These are phyloP conservation scores for Sarcocystis neurona DNA, from an alignment of 169 alveolate genomes.

Conservation along the genomic window DNA sequence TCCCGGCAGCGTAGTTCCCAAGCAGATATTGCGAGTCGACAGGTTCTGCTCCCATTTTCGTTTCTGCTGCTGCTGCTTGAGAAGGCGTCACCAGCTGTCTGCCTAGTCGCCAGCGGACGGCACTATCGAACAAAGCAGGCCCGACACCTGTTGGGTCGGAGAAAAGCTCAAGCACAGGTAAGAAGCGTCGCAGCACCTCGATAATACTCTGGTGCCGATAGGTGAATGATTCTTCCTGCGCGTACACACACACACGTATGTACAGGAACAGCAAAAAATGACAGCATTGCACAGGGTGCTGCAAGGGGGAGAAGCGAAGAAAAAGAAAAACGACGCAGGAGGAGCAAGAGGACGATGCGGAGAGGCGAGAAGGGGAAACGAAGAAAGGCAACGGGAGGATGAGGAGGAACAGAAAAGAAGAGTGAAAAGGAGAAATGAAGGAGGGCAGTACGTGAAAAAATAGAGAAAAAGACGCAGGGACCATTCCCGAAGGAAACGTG, in stretches of 20 bases:
- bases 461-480: too few species aligned
- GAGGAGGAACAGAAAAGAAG: background rate
- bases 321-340: too few species aligned
- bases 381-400: background rate
- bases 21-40: background rate
- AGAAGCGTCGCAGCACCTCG: constrained; percentile 24
- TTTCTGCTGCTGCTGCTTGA: background rate
- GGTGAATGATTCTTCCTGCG: constrained; percentile 8
- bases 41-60: constrained; percentile 4
- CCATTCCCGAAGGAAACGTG: too few species aligned
- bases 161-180: constrained; percentile 16
- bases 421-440: background rate
- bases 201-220: constrained; percentile 14
- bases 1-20: background rate
- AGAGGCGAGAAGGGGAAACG: background rate
- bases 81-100: constrained; percentile 11
- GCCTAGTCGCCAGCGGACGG: background rate
- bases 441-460: too few species aligned
- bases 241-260: background rate
- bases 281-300: too few species aligned
- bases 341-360: background rate
- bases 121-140: constrained; percentile 4
- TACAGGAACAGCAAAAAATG: background rate
- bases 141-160: background rate
- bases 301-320: too few species aligned